Percentiles rank a stretch among this genome's conserved stretches.
These are phyloP conservation scores for Clathrospora elynae DNA, from an alignment of 2,329 filamentous ascomycete genomes.

Conservation along the genomic window DNA sequence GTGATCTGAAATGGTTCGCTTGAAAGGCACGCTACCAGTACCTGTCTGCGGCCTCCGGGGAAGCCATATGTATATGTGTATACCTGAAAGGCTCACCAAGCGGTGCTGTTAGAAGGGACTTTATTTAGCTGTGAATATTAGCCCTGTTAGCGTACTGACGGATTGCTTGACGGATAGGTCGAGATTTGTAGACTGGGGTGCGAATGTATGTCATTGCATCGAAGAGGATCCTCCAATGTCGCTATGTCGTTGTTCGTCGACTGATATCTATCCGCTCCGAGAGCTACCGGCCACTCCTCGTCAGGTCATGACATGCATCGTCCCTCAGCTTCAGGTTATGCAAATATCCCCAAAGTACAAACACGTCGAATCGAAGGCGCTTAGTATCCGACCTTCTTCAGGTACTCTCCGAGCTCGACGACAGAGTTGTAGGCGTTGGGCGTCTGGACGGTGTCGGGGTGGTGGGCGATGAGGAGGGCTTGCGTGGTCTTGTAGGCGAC, in stretches of 20 bases:
- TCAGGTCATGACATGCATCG: conserved; percentile 11
- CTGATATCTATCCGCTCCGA: conserved; percentile 16
- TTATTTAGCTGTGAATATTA: too few relatives aligned
- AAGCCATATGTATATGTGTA: too few relatives aligned
- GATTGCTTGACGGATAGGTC: neutral
- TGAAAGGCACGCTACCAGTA: too few relatives aligned
- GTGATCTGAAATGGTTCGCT: too few relatives aligned
- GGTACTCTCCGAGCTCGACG: conserved; percentile 84
- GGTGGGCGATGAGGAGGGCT: conserved; percentile 86
- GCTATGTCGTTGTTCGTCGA: conserved; percentile 16
- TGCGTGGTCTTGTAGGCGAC: conserved; percentile 84
- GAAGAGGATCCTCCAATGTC: conserved; percentile 13
- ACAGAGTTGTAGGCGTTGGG: conserved; percentile 79
- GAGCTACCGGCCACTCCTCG: conserved; percentile 6
- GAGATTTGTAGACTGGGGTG: neutral
- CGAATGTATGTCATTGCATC: conserved; percentile 20
- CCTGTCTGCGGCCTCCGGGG: too few relatives aligned
- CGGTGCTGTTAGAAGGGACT: too few relatives aligned
- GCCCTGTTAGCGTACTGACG: too few relatives aligned
- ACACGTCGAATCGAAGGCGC: conserved; percentile 17
- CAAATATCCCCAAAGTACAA: conserved; percentile 48
- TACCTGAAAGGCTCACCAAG: too few relatives aligned
- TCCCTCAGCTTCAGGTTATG: conserved; percentile 34
- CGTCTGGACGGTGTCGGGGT: conserved; percentile 74
- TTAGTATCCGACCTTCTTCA: conserved; percentile 78